Percentiles rank a stretch among this genome's conserved stretches.
Evolutionary conservation across 129 eudicot species (phyloP).

Genomic region (Calendula officinalis): DNA sequence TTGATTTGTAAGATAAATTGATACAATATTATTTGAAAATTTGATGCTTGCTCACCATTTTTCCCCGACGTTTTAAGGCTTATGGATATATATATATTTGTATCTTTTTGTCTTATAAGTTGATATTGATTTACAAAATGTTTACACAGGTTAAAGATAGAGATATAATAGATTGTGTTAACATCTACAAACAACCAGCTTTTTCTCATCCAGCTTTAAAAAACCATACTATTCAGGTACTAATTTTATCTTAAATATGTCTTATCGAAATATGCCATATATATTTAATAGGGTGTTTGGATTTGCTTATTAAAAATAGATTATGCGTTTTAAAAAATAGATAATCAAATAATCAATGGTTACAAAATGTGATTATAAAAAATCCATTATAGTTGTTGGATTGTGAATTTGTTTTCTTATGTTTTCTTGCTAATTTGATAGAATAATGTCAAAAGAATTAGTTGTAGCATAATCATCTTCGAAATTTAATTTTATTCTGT

Average conservation of each 20-base stretch:
- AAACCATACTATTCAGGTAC: constrained; percentile 52
- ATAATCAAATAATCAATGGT: too few species aligned
- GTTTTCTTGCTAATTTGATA: too few species aligned
- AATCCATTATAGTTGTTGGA: not conserved
- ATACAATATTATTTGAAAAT: not conserved
- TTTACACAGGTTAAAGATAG: constrained; percentile 49
- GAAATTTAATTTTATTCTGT: too few species aligned
- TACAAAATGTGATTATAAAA: too few species aligned
- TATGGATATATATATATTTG: not conserved
- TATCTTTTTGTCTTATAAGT: not conserved
- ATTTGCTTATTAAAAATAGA: too few species aligned
- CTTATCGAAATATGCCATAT: not conserved
- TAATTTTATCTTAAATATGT: not conserved
- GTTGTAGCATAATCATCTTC: too few species aligned
- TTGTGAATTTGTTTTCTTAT: too few species aligned
- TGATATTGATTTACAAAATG: not conserved
- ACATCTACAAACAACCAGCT: constrained; percentile 59
- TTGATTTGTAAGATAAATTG: not conserved
- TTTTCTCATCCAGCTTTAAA: constrained; percentile 51
- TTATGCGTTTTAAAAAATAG: too few species aligned
- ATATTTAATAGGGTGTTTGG: too few species aligned
- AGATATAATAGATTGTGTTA: constrained; percentile 54
- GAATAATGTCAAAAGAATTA: too few species aligned
- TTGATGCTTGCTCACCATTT: not conserved
- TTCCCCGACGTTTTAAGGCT: not conserved